Evolutionary conservation across 2,329 filamentous ascomycete species (phyloP).

Genomic region (Neophaeococcomyces aloes): DNA sequence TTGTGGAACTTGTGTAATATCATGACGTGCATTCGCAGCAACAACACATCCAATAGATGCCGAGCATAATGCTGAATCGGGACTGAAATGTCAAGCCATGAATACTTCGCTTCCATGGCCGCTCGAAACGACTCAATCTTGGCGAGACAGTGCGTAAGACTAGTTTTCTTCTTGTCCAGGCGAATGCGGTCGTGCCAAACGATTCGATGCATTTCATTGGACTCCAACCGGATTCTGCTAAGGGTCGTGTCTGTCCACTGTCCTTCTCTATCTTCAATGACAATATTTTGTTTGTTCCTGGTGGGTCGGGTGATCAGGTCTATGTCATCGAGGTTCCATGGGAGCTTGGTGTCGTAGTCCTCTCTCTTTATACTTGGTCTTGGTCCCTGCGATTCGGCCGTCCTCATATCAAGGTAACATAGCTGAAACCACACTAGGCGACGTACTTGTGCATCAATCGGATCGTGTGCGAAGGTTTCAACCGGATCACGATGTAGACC

Average conservation of each 20-base stretch:
- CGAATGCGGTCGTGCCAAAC: constrained; percentile 60
- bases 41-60: constrained; percentile 54
- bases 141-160: constrained; percentile 52
- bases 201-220: constrained; percentile 60
- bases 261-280: constrained; percentile 25
- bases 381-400: constrained; percentile 64
- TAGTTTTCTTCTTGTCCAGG: constrained; percentile 51
- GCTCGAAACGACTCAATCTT: constrained; percentile 60
- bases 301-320: constrained; percentile 43
- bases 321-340: constrained; percentile 58
- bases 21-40: constrained; percentile 55
- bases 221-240: constrained; percentile 58
- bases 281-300: constrained; percentile 23
- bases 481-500: constrained; percentile 62
- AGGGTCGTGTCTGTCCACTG: constrained; percentile 59
- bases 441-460: constrained; percentile 60
- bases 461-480: constrained; percentile 49
- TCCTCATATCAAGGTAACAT: constrained; percentile 64
- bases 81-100: constrained; percentile 48
- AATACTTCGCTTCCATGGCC: constrained; percentile 56
- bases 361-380: constrained; percentile 60
- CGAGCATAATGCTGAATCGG: constrained; percentile 55
- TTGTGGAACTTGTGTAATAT: constrained; percentile 58
- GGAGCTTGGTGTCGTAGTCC: constrained; percentile 64
- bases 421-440: constrained; percentile 68